Conservation (phyloP, 768 basidiomycete species). For the Strobilomyces dryophilus region DNA sequence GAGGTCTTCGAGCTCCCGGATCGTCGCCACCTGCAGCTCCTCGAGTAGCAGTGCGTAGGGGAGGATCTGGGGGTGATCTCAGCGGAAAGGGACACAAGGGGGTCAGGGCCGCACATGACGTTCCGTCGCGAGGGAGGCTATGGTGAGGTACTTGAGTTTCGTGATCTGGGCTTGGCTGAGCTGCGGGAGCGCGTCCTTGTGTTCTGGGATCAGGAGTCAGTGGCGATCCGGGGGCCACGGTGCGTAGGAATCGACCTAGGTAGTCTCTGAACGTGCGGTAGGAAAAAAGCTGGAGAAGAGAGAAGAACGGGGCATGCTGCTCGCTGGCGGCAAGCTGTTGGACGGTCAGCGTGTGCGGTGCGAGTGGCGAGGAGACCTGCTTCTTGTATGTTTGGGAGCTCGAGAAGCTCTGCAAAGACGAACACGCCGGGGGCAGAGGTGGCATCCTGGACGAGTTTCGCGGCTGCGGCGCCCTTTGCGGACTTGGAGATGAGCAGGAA, state of each 20-base stretch:
- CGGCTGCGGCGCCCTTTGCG: conserved; percentile 87
- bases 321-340: conserved; percentile 65
- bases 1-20: conserved; percentile 91
- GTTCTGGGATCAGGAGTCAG: conserved; percentile 40
- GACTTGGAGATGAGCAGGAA: conserved; percentile 91
- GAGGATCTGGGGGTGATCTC: conserved; percentile 52
- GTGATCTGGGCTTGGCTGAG: conserved; percentile 69
- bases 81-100: background rate
- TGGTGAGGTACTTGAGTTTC: conserved; percentile 91
- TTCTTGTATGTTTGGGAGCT: conserved; percentile 79
- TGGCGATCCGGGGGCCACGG: background rate
- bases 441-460: conserved; percentile 82
- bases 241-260: conserved; percentile 47
- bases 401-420: conserved; percentile 86
- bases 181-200: conserved; percentile 61
- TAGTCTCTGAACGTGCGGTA: conserved; percentile 88
- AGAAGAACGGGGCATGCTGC: conserved; percentile 56
- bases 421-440: conserved; percentile 88
- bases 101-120: conserved; percentile 55
- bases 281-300: conserved; percentile 81
- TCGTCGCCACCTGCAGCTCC: conserved; percentile 67
- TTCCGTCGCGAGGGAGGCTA: conserved; percentile 77
- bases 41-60: conserved; percentile 72
- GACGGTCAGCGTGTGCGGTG: background rate
- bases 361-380: conserved; percentile 37